Evolutionary conservation across 139 green algal species (phyloP).

Genomic region (Chlamydomonas schloesseri): DNA sequence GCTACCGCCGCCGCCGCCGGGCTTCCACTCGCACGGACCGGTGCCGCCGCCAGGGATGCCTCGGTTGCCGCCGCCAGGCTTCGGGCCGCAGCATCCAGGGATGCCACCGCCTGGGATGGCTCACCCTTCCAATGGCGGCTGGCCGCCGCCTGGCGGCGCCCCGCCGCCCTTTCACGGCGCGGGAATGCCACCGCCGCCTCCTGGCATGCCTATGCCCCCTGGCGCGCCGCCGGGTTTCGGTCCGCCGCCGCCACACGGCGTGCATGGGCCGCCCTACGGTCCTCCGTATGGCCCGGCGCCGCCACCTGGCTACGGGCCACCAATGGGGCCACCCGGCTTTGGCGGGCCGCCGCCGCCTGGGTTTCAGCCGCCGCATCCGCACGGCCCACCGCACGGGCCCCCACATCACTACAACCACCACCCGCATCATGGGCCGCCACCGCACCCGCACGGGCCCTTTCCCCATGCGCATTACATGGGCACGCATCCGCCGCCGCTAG

Average conservation of each 20-base stretch:
- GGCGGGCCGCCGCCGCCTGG: background rate
- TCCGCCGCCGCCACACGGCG: background rate
- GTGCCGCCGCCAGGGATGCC: background rate
- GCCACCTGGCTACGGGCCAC: background rate
- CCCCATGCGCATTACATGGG: background rate
- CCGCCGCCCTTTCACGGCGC: no score
- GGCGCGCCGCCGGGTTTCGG: no score
- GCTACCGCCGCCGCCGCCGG: background rate
- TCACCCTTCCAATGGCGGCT: no score
- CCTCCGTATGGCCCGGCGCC: no score
- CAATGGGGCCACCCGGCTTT: background rate
- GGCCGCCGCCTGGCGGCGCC: no score
- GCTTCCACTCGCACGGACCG: background rate
- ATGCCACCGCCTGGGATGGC: no score
- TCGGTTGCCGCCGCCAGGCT: background rate
- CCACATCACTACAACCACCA: constrained; percentile 25
- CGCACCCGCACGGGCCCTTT: background rate
- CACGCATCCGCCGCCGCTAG: background rate
- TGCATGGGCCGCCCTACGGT: background rate
- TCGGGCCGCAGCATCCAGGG: background rate
- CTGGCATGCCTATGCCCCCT: background rate
- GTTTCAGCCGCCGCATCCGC: background rate
- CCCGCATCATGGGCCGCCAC: constrained; percentile 7
- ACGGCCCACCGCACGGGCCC: background rate
- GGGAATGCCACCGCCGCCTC: background rate